Conservation (phyloP, 73 alveolate species). For the Blepharisma stoltei region DNA sequence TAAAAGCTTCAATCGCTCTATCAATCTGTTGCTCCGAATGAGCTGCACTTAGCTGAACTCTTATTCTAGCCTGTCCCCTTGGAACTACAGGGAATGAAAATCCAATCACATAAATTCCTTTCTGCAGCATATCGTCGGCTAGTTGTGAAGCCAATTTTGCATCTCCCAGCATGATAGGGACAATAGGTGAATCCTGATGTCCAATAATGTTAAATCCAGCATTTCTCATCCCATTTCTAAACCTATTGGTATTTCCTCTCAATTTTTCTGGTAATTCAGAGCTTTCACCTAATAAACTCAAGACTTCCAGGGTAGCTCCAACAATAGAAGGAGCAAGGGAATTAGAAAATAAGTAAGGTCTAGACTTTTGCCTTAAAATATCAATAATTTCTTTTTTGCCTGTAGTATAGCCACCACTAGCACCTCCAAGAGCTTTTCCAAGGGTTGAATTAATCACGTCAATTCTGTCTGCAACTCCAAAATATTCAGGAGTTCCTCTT, state of each 20-base stretch:
- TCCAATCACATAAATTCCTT: conserved; percentile 70
- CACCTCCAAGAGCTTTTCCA: conserved; percentile 70
- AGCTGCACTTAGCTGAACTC: conserved; percentile 67
- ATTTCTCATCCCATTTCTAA: conserved; percentile 44
- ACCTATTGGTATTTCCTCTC: conserved; percentile 34
- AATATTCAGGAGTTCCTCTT: conserved; percentile 49
- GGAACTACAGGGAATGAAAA: conserved; percentile 78
- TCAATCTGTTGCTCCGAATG: conserved; percentile 54
- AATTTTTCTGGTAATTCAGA: conserved; percentile 28
- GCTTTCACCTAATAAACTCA: conserved; percentile 34
- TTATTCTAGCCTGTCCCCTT: conserved; percentile 70
- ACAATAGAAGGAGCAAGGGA: conserved; percentile 69
- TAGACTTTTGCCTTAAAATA: conserved; percentile 57
- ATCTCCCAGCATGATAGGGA: conserved; percentile 74
- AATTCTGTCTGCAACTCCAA: conserved; percentile 49
- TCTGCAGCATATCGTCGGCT: conserved; percentile 67
- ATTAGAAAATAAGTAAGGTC: conserved; percentile 72
- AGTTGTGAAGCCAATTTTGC: conserved; percentile 62
- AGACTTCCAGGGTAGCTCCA: conserved; percentile 53
- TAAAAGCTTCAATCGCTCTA: conserved; percentile 46
- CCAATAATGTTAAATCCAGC: conserved; percentile 56
- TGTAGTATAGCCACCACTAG: conserved; percentile 78
- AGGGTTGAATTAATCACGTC: conserved; percentile 70
- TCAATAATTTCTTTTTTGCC: conserved; percentile 70
- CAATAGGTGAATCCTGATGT: conserved; percentile 62